Percentiles rank a stretch among this genome's conserved stretches.
Evolutionary conservation across 2,329 filamentous ascomycete genomes (phyloP).

Genomic region (Fusarium heterosporum): DNA sequence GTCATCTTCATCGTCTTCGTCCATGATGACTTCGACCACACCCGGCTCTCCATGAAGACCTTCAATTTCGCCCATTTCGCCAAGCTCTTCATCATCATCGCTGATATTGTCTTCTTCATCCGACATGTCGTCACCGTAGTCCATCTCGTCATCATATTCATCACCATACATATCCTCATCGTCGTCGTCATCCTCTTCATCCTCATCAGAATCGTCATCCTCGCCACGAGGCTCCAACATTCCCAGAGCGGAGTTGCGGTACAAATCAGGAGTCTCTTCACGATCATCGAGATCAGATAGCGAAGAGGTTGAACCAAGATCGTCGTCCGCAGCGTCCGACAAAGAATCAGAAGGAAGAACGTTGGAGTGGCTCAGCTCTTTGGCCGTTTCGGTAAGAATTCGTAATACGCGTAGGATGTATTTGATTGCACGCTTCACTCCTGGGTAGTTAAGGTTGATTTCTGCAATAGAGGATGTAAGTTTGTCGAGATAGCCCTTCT

Average conservation of each 20-base stretch:
- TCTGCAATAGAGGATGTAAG: constrained; percentile 94
- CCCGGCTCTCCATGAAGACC: constrained; percentile 72
- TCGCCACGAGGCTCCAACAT: constrained; percentile 90
- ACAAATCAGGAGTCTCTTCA: constrained; percentile 96
- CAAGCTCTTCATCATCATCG: constrained; percentile 86
- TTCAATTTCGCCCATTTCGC: constrained; percentile 88
- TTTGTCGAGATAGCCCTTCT: constrained; percentile 93
- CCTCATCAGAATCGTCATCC: constrained; percentile 83
- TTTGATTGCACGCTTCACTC: constrained; percentile 93
- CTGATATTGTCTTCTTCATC: constrained; percentile 90
- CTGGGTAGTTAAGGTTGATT: constrained; percentile 93
- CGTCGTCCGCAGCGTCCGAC: constrained; percentile 80
- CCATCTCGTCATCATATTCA: constrained; percentile 92
- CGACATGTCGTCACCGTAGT: constrained; percentile 83
- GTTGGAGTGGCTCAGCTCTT: constrained; percentile 84
- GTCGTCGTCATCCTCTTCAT: constrained; percentile 79
- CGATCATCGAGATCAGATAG: constrained; percentile 88
- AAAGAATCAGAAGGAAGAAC: constrained; percentile 75
- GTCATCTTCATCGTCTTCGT: constrained; percentile 73
- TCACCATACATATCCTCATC: constrained; percentile 95
- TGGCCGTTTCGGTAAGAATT: constrained; percentile 86
- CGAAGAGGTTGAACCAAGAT: constrained; percentile 87
- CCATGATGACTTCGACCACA: constrained; percentile 82
- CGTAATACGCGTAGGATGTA: constrained; percentile 93
- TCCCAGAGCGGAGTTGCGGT: constrained; percentile 93